Evolutionary conservation across 2,329 filamentous ascomycete genomes (phyloP).

Genomic region (Fusarium nurragi): DNA sequence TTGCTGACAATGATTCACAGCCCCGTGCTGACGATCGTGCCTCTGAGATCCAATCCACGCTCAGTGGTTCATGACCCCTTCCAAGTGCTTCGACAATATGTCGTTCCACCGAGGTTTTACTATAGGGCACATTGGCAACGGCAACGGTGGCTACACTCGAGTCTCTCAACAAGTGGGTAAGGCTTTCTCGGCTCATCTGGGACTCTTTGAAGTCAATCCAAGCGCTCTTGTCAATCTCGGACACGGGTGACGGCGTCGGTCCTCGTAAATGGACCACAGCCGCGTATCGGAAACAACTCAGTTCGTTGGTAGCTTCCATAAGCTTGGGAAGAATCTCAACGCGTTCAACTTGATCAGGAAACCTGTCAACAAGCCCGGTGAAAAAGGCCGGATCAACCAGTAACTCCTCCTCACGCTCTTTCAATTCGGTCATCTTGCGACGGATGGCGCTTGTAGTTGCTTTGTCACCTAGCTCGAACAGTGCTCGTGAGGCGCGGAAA

Average conservation of each 20-base stretch:
- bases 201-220: constrained; percentile 41
- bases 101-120: too few species aligned
- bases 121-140: too few species aligned
- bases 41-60: too few species aligned
- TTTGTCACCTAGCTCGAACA: too few species aligned
- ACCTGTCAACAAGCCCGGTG: constrained; percentile 15
- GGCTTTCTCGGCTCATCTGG: background rate
- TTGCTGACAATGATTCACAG: constrained; percentile 44
- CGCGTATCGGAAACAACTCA: constrained; percentile 44
- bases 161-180: background rate
- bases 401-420: constrained; percentile 35
- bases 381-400: constrained; percentile 44
- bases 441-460: constrained; percentile 14
- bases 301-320: constrained; percentile 45
- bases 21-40: background rate
- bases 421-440: too few species aligned
- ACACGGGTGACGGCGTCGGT: too few species aligned
- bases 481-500: constrained; percentile 33
- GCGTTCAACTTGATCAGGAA: constrained; percentile 37
- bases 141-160: too few species aligned
- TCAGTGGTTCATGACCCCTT: too few species aligned
- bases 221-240: constrained; percentile 5
- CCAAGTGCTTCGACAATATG: too few species aligned
- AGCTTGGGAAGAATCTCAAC: constrained; percentile 47
- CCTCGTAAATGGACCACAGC: constrained; percentile 42